Evolutionary conservation across 306 rosid species (phyloP).

Genomic region (Rosa lucieae): DNA sequence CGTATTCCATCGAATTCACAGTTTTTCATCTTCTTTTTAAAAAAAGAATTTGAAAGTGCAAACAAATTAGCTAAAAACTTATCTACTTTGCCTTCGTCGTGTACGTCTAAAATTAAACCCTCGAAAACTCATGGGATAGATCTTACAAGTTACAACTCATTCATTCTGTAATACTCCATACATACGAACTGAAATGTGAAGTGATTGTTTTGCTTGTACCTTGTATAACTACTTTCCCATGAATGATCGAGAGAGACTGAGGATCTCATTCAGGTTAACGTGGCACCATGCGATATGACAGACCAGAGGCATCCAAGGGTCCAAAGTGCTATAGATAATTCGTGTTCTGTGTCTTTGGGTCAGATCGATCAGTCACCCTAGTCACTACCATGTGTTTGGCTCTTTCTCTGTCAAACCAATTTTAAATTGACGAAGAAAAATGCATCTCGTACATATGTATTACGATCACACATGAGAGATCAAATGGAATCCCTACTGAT

Average conservation of each 20-base stretch:
- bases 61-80: too few species aligned
- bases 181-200: too few species aligned
- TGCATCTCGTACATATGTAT: not conserved
- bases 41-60: too few species aligned
- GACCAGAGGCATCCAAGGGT: constrained; percentile 6
- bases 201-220: not conserved
- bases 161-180: not conserved
- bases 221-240: not conserved
- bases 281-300: not conserved
- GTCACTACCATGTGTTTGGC: not conserved
- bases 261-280: not conserved
- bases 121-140: not conserved
- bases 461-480: not conserved
- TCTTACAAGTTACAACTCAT: not conserved
- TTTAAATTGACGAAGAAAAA: not conserved
- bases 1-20: too few species aligned
- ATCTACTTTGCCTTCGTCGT: not conserved
- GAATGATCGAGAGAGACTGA: not conserved
- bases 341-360: not conserved
- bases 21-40: too few species aligned
- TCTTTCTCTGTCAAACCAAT: not conserved
- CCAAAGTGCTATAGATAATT: not conserved
- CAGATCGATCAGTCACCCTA: not conserved
- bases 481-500: not conserved
- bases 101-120: not conserved